Evolutionary conservation across 257 asterid species (phyloP), one percentile per base, ranked within the genome.

Genomic region (Striga asiatica): DNA sequence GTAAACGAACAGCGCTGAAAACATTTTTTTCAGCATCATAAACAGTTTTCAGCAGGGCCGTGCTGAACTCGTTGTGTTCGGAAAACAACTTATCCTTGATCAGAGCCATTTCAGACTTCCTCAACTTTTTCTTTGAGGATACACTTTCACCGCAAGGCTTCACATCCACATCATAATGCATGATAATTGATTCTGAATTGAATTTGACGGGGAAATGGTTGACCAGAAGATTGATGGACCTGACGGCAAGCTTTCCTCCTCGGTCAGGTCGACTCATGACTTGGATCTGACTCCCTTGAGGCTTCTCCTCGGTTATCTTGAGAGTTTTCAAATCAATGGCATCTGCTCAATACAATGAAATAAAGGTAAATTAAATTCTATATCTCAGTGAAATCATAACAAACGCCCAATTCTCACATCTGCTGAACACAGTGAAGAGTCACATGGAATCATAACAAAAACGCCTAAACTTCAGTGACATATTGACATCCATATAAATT

Each of bases 21-120:
- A 87, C 62, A 57, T 68, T 87, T 70, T 79, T 87, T 10, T 67
- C 85, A 13, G 92, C 92, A 7, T 87, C 96, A 68, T 69, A 81
- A n/a, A 78, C 79, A 2, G 74, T 61, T 58, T 38, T 68, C 3
- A 69, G 28, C 0, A 4, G 37, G 28, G 61, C 55, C 2, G 74
- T 61, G 58, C 31, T 67, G 3, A 71, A 22, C 0, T 3, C 25
- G 24, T 58, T 51, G 4, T 61, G 6, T 50, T 66, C 79, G 1
- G 76, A 22, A 4, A 73, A 75, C 6, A 77, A 49, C 58, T 65
- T 61, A 27, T 81, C 77, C 49, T 66, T 72, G 25, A 87, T 75
- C 56, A 67, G 52, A 1, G 60, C 67, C 66, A 68, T 24, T 7
- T 69, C 78, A 21, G 77, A 37, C 65, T 72, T 81, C 11, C 71